A percentile compares a stretch with the other conserved stretches of the same genome.
Evolutionary conservation across 2,329 filamentous ascomycete species (phyloP).

Genomic region (Byssoonygena ceratinophila): DNA sequence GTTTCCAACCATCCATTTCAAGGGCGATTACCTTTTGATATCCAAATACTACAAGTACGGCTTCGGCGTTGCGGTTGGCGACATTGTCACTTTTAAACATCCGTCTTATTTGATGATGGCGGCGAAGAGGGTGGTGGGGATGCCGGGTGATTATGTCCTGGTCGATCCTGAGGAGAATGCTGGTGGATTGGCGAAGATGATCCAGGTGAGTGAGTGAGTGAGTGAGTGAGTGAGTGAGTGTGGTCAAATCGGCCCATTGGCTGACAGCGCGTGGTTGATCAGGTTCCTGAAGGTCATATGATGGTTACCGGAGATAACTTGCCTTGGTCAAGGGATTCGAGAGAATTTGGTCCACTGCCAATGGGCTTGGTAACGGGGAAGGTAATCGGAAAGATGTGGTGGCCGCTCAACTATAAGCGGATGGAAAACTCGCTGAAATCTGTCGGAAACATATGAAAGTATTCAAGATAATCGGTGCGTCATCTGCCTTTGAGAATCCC

Average conservation of each 20-base stretch:
- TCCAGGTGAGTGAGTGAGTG: conserved; percentile 40
- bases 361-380: conserved; percentile 77
- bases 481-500: no score
- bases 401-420: conserved; percentile 28
- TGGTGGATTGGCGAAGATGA: conserved; percentile 31
- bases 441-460: no score
- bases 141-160: conserved; percentile 52
- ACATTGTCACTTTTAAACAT: conserved; percentile 68
- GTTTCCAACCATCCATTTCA: conserved; percentile 67
- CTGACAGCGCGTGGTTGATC: neutral
- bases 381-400: conserved; percentile 48
- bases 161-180: conserved; percentile 31
- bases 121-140: conserved; percentile 68
- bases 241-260: no score
- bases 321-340: conserved; percentile 71
- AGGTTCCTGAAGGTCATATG: conserved; percentile 87
- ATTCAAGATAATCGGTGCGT: no score
- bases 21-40: conserved; percentile 59
- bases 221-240: no score
- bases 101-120: conserved; percentile 55
- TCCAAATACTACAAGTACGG: conserved; percentile 60
- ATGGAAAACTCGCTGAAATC: conserved; percentile 31
- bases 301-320: conserved; percentile 87
- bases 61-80: conserved; percentile 60
- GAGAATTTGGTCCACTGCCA: conserved; percentile 75